A percentile compares a stretch with the other conserved stretches of the same genome.
Evolutionary conservation across 768 basidiomycete genomes (phyloP).

Genomic region (Mrakia hoshinonis): DNA sequence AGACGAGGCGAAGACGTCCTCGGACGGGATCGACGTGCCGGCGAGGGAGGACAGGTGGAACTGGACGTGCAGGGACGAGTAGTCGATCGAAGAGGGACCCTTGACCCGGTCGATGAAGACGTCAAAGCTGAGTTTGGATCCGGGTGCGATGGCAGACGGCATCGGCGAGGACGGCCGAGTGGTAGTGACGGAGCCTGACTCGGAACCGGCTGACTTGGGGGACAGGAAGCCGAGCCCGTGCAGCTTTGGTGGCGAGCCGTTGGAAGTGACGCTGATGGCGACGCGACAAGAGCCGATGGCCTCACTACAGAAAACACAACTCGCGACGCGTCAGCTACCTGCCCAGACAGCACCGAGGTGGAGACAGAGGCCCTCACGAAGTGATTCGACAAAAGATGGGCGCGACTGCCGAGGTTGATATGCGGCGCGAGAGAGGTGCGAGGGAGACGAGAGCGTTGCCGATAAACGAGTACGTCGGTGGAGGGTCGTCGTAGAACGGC

Average conservation of each 20-base stretch:
- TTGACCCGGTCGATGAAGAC: conserved; percentile 78
- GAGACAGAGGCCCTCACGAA: neutral
- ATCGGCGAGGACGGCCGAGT: conserved; percentile 69
- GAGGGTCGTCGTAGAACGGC: conserved; percentile 80
- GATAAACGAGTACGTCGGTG: conserved; percentile 84
- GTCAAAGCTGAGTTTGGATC: conserved; percentile 75
- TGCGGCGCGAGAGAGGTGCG: conserved; percentile 64
- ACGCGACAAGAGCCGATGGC: conserved; percentile 91
- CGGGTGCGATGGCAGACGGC: conserved; percentile 57
- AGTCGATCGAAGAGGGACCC: conserved; percentile 82
- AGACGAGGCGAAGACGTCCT: conserved; percentile 72
- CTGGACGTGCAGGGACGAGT: conserved; percentile 75
- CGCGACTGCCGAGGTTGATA: conserved; percentile 64
- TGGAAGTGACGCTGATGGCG: conserved; percentile 55
- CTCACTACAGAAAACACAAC: conserved; percentile 49
- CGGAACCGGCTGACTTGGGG: conserved; percentile 45
- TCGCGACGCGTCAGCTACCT: neutral
- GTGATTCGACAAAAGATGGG: conserved; percentile 93
- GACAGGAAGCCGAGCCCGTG: conserved; percentile 54
- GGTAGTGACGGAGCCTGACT: conserved; percentile 49
- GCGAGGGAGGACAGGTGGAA: conserved; percentile 78
- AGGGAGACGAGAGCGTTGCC: conserved; percentile 78
- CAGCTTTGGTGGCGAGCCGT: neutral
- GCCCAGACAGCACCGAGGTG: neutral
- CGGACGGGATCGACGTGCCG: conserved; percentile 57